Base-by-base conservation (phyloP, 2,329 filamentous ascomycete species). In the Claviceps africana region DNA sequence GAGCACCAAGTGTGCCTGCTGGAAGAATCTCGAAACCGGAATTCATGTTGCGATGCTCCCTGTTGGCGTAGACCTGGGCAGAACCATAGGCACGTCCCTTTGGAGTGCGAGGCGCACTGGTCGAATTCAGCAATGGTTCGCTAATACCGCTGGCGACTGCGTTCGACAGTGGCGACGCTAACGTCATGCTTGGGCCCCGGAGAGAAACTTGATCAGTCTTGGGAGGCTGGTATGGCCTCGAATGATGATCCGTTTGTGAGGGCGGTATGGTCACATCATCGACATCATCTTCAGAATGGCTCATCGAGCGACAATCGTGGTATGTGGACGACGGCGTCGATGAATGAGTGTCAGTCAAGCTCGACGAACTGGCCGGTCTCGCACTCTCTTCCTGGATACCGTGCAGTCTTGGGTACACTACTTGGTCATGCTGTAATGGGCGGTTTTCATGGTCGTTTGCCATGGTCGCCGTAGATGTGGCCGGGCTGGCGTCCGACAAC, bases 401-500 rank as follows among this genome's bases (percentile, higher is more conserved):
- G 53, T 51, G n/a, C 33, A 25, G 22, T n/a, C 22, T 28, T 51
- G 42, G 22, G 48, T 49, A 47, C 50, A 47, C 19, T 21, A 46
- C 44, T 19, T 35, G 6, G 47, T 31, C 44, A 13, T 22, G 28
- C 2, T 19, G 43, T 15, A n/a, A 10, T 17, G 30, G 11, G 3
- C n/a, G 21, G 19, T 35, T 35, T 15, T 31, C 33, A 11, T 33
- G 15, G 21, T 52, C 21, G 15, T 33, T 58, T 6, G 60, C 53
- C 8, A 62, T 55, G 7, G 60, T 64, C 9, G 59, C 53, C n/a
- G 57, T 57, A 6, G 63, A 61, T 33, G 56, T 52, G 8, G 51
- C 39, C 11, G 60, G 60, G 35, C 58, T 63, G 40, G 49, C 48
- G 5, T 57, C 59, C 1, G 72, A 70, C 11, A 71, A 72, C 10